Base-by-base conservation (phyloP, 2,329 filamentous ascomycete species). In the Alternaria sp. region DNA sequence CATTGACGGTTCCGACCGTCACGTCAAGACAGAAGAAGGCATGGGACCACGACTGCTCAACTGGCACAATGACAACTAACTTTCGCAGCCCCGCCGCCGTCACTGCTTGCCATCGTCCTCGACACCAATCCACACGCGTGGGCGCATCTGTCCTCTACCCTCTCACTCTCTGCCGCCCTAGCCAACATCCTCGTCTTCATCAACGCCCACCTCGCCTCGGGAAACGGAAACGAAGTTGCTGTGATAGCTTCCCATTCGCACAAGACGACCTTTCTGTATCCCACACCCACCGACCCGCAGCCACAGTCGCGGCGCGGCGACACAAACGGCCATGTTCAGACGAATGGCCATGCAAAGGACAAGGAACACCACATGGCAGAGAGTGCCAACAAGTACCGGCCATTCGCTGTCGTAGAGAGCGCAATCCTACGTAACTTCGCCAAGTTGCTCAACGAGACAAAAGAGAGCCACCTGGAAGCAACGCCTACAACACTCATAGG, bases 121-220 rank as follows among this genome's bases (percentile, higher is more conserved):
- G 95, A 99, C 82, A 97, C 94, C 27, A 99, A 99, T 78, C 95
- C 95, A 3, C 91, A 94, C 71, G 94, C 95, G 71, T 97, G 95
- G 95, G 89, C 92, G 7, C 85, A 92, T 62, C 87, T 98, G 45
- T 85, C 89, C 62, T 81, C 88, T 58, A 87, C 87, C 32, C 88
- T 98, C 8, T 89, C 94, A 28, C 87, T 99, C 62, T 92, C 92
- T 51, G 90, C 91, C 73, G 93, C 93, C 63, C 85, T 99, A 62
- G 92, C 94, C 63, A 91, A 94, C 80, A 87, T 98, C 65, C 90
- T 98, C 73, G 90, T 99, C 82, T 98, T 97, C 81, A 90, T 97
- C 81, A 98, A 99, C 79, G 93, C 94, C 57, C 96, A 99, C 77
- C 86, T 99, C 32, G 93, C 95, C 68, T 94, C 94, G 77, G 96